Base-by-base conservation (phyloP, 108 stramenopile genomes). In the Heterococcus sp. region DNA sequence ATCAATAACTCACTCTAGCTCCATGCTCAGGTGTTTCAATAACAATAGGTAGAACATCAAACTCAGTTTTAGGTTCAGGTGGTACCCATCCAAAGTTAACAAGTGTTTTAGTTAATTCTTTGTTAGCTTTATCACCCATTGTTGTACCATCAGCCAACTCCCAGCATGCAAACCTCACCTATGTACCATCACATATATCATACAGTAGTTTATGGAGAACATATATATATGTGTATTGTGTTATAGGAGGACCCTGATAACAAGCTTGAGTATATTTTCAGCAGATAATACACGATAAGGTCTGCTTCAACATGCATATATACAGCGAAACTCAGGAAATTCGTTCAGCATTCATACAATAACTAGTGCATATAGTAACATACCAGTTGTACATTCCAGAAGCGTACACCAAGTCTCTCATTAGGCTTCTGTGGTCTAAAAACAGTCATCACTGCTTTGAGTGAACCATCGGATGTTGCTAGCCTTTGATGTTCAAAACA, bases 31-130 rank as follows among this genome's bases (percentile, higher is more conserved):
- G 63, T 0, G 64, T 36, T 67, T 81, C 69, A 2, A 87, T 27
- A 0, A 87, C 87, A 28, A 87, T 27, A 1, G 87, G 87, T 30
- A 87, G 68, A 11, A 85, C 73, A 73, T 87, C 87, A 75, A 87
- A 87, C n/a, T 34, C 31, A 0, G 76, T 68, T 26, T 31, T 46
- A 31, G 70, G 32, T 34, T 73, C 37, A 26, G 87, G 87, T 1
- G 87, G 78, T 1, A 26, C 37, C 87, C 87, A 87, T 2, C 64
- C 78, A 27, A 32, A 32, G 21, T 65, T 67, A 2, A 87, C 21
- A 26, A 81, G 32, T 32, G 68, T 46, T 1, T 81, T 38, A 0
- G 87, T 87, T 2, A 78, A 46, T 29, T 73, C 63, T 2, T 66
- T 29, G 37, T 87, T 87, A 0, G 84, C 87, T 21, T 69, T 68